Evolutionary conservation across 2,329 filamentous ascomycete species (phyloP).

Genomic region (Claviceps quebecensis): DNA sequence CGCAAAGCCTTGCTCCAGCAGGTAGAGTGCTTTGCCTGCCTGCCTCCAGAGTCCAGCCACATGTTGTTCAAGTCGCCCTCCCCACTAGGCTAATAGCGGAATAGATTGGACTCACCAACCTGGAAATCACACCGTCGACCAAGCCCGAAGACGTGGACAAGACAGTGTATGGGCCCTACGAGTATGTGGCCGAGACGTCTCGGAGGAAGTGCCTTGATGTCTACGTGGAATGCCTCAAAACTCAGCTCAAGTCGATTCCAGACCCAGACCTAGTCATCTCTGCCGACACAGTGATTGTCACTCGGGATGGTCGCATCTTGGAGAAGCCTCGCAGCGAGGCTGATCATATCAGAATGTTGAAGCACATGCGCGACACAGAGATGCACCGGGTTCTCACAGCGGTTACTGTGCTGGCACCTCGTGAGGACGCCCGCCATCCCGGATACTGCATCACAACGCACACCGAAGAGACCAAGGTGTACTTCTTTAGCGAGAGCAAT

Average conservation of each 20-base stretch:
- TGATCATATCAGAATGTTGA: constrained; percentile 75
- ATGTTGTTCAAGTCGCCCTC: no score
- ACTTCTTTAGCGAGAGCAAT: constrained; percentile 54
- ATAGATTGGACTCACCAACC: constrained; percentile 62
- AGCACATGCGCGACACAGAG: constrained; percentile 60
- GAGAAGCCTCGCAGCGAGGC: constrained; percentile 79
- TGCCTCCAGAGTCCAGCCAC: background rate
- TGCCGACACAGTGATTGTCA: constrained; percentile 82
- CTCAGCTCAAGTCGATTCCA: constrained; percentile 27
- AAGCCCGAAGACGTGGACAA: constrained; percentile 81
- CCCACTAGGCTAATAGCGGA: constrained; percentile 6
- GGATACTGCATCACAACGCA: constrained; percentile 72
- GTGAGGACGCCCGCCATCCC: constrained; percentile 66
- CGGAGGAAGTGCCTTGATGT: constrained; percentile 71
- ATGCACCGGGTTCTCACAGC: constrained; percentile 77
- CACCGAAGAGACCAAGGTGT: constrained; percentile 85
- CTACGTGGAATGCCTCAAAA: constrained; percentile 32
- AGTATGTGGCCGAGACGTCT: constrained; percentile 84
- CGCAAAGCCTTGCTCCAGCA: constrained; percentile 68
- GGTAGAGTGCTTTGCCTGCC: constrained; percentile 22
- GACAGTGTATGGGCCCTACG: constrained; percentile 55
- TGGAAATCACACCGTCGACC: constrained; percentile 74
- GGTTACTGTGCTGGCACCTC: constrained; percentile 68
- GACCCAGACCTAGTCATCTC: constrained; percentile 80
- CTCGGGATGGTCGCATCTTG: constrained; percentile 59